These are phyloP conservation scores for Fagopyrum homotropicum DNA, from an alignment of 148 eudicot genomes.

Conservation along the genomic window DNA sequence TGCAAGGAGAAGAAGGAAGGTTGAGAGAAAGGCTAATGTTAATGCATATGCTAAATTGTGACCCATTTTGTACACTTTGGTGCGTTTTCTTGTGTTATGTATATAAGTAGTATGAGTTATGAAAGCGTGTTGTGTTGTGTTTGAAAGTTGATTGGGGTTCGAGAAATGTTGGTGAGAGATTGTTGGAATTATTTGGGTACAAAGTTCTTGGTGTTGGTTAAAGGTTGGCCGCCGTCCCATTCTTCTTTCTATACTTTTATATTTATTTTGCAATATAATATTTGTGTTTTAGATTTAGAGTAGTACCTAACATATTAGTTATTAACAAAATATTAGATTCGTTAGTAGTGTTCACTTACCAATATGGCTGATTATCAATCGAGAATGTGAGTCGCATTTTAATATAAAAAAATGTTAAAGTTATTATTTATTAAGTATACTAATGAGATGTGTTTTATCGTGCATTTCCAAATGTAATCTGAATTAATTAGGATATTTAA, in stretches of 20 bases:
- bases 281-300: too few relatives aligned
- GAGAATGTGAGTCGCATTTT: too few relatives aligned
- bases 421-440: too few relatives aligned
- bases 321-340: too few relatives aligned
- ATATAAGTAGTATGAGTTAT: not conserved
- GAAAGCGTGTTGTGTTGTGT: conserved; percentile 5
- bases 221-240: conserved; percentile 9
- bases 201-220: conserved; percentile 5
- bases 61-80: not conserved
- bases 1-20: conserved; percentile 21
- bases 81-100: not conserved
- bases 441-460: too few relatives aligned
- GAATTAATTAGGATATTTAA: too few relatives aligned
- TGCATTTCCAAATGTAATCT: too few relatives aligned
- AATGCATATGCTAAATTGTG: conserved; percentile 26
- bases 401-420: too few relatives aligned
- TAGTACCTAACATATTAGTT: too few relatives aligned
- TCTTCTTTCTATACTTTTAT: not conserved
- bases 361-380: too few relatives aligned
- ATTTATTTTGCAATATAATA: not conserved
- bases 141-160: not conserved
- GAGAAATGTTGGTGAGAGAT: conserved; percentile 15
- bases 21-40: conserved; percentile 31
- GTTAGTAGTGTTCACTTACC: too few relatives aligned
- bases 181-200: conserved; percentile 5